Conservation (phyloP, 768 basidiomycete genomes). For the Termitomyces sp. region DNA sequence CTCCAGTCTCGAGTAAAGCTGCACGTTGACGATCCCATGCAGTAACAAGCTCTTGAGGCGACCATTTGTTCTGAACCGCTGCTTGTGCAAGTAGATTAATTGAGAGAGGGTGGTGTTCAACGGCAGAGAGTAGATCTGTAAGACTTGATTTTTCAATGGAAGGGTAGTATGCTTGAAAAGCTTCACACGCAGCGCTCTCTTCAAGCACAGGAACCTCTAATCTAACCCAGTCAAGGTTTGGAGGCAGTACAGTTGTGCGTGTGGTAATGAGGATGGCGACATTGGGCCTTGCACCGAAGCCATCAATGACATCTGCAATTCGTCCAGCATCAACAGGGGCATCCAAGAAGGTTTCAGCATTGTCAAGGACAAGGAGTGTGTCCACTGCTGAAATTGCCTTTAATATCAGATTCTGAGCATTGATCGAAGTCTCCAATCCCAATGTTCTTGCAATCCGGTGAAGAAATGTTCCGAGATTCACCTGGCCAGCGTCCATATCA, state of each 20-base stretch:
- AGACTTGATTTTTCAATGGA: background rate
- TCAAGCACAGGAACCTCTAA: background rate
- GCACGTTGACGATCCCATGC: slow-evolving; percentile 2
- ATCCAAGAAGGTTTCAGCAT: background rate
- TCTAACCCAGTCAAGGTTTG: background rate
- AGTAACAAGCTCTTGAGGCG: background rate
- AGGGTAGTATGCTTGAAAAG: background rate
- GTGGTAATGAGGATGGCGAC: slow-evolving; percentile 1
- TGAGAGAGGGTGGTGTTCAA: slow-evolving; percentile 5
- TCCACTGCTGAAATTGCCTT: background rate
- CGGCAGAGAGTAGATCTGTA: background rate
- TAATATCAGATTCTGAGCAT: too few species aligned
- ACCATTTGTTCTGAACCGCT: slow-evolving; percentile 4
- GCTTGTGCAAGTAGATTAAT: slow-evolving; percentile 3
- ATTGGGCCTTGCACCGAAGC: background rate
- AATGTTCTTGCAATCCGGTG: too few species aligned
- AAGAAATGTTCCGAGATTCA: too few species aligned
- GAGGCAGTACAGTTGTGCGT: background rate
- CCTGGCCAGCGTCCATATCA: too few species aligned
- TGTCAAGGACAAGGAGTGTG: slow-evolving; percentile 23
- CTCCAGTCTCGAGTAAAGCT: background rate
- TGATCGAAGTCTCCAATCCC: too few species aligned
- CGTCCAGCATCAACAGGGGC: background rate
- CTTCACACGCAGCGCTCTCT: background rate
- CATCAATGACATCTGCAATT: background rate